Base-by-base conservation (phyloP, 345 rosid species). In the Capsella bursapastoris region DNA sequence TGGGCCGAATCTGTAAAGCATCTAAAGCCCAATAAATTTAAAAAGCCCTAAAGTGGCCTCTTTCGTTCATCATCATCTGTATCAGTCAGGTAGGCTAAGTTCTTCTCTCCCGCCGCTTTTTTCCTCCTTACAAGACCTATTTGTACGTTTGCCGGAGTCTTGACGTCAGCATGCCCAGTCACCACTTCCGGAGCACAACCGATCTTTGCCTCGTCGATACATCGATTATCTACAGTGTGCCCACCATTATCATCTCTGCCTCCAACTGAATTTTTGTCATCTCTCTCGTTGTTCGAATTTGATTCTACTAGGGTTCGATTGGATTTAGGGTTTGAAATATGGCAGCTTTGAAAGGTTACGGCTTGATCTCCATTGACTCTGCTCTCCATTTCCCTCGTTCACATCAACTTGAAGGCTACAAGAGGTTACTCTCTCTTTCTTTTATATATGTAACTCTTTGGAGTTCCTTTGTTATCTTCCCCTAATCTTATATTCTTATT, bases 341-440 rank as follows among this genome's bases (percentile, higher is more conserved):
- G 93, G 80, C 73, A 47, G 66, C 78, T 52, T 77, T 88, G 80
- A 83, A 72, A 78, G 34, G 82, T 71, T 78, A 29, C 69, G 62
- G 84, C 55, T 18, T 79, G 70, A 79, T 78, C 84, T 73, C 80
- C 74, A 64, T 73, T 57, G 88, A 82, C 9, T 65, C 76, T 38
- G 25, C 62, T 12, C 77, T 77, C 73, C 86, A 74, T 52, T 55
- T 81, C 16, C 72, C 80, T 35, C 78, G 77, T 11, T 79, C 84
- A 10, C 72, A 45, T 83, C 70, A 49, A 7, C 9, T 71, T 15
- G 67, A 78, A 9, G 16, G 32, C 79, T 40, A 41, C 72, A 83
- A 81, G 68, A 86, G 96, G 91, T 88, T 57, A 5, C 1, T 32
- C 63, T 45, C 49, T 41, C 63, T 34, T 48, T 28, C 25, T 27